Conservation (phyloP, 164 flowering plant genomes). For the Piper betle region DNA sequence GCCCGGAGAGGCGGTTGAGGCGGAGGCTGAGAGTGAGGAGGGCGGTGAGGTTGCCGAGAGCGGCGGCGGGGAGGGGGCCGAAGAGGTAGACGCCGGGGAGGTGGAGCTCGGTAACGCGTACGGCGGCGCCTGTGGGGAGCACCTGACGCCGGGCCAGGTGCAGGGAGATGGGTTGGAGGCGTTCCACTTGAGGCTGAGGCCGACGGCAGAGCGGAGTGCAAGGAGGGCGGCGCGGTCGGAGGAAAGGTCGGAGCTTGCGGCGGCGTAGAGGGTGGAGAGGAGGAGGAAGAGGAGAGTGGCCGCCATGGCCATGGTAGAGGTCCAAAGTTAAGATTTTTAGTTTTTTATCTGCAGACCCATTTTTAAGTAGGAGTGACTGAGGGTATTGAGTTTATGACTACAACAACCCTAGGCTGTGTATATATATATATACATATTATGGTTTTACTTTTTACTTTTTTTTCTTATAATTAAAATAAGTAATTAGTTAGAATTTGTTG, state of each 20-base stretch:
- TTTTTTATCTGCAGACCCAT: no score
- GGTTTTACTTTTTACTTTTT: no score
- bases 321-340: no score
- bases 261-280: slow-evolving; percentile 6
- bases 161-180: slow-evolving; percentile 23
- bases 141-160: slow-evolving; percentile 47
- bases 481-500: no score
- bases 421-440: no score
- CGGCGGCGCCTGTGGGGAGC: no score
- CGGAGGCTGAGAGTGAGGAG: slow-evolving; percentile 62
- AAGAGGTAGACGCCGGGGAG: slow-evolving; percentile 55
- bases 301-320: no score
- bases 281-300: slow-evolving; percentile 4
- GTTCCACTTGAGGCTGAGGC: slow-evolving; percentile 53
- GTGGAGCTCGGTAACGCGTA: slow-evolving; percentile 38
- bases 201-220: slow-evolving; percentile 45
- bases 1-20: slow-evolving; percentile 47
- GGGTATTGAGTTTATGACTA: no score
- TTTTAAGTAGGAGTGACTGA: no score
- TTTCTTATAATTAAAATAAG: no score
- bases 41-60: slow-evolving; percentile 42
- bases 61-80: slow-evolving; percentile 40
- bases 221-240: slow-evolving; percentile 51
- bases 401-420: no score
- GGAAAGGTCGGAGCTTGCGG: slow-evolving; percentile 31